A percentile compares a stretch with the other conserved stretches of the same genome.
These are phyloP conservation scores for Diplodia intermedia DNA, from an alignment of 2,329 filamentous ascomycete species.

Conservation along the genomic window DNA sequence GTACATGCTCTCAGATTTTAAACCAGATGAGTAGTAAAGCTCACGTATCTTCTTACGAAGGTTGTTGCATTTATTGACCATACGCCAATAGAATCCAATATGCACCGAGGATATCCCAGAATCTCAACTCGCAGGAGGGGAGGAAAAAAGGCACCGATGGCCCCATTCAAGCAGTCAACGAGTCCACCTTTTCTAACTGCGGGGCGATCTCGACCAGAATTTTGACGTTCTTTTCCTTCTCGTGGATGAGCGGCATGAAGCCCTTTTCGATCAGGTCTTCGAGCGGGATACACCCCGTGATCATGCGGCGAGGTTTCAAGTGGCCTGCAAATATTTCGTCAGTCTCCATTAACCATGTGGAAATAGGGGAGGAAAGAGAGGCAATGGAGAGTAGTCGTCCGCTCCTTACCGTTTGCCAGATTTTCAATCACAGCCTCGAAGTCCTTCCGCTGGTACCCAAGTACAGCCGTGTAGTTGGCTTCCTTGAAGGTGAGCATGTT, in stretches of 20 bases:
- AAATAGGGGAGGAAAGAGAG: neutral
- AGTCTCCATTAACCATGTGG: neutral
- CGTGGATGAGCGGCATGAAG: constrained; percentile 62
- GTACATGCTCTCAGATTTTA: too few relatives aligned
- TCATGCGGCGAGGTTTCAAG: constrained; percentile 64
- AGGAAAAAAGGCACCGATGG: neutral
- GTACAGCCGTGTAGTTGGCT: constrained; percentile 58
- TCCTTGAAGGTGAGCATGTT: constrained; percentile 63
- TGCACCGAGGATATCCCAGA: neutral
- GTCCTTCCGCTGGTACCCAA: constrained; percentile 61
- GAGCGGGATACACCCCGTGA: constrained; percentile 64
- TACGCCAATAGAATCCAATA: neutral
- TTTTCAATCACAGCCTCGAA: constrained; percentile 65
- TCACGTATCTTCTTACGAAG: neutral
- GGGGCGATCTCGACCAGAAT: constrained; percentile 60
- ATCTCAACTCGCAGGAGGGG: neutral
- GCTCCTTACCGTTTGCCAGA: constrained; percentile 46
- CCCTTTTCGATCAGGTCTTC: constrained; percentile 64
- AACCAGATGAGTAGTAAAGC: too few relatives aligned
- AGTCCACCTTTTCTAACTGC: constrained; percentile 27
- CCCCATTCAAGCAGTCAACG: constrained; percentile 5
- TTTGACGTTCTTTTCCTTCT: constrained; percentile 69
- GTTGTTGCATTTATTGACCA: neutral
- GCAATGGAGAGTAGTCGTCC: neutral
- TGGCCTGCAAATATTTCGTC: constrained; percentile 45